Percentiles rank a stretch among this genome's conserved stretches.
Conservation (phyloP, 495 filamentous ascomycete genomes). For the Penicillium maclennaniae region DNA sequence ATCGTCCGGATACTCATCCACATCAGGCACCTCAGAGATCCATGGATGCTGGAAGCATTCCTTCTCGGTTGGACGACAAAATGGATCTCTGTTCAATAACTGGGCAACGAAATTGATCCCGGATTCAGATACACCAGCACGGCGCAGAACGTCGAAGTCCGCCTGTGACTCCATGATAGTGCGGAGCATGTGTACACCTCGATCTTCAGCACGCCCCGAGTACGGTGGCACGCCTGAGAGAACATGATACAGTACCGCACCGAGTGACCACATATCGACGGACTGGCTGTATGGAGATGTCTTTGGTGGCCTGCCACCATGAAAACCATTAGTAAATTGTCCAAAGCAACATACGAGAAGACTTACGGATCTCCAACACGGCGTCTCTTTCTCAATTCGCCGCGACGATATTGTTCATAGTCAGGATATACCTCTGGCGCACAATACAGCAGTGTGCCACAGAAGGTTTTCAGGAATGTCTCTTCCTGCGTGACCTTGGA, state of each 20-base stretch:
- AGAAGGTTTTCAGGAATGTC: conserved; percentile 93
- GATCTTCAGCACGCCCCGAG: conserved; percentile 56
- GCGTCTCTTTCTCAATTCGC: conserved; percentile 48
- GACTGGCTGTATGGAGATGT: conserved; percentile 73
- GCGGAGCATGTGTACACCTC: conserved; percentile 64
- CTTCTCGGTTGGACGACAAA: conserved; percentile 59
- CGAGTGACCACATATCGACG: conserved; percentile 93
- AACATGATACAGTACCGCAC: conserved; percentile 81
- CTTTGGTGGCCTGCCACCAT: conserved; percentile 32
- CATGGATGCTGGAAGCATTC: conserved; percentile 65
- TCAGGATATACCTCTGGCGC: conserved; percentile 94
- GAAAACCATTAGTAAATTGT: conserved; percentile 14
- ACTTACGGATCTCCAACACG: conserved; percentile 48
- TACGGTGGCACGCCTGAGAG: conserved; percentile 75
- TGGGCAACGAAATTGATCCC: conserved; percentile 67
- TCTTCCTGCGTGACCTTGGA: conserved; percentile 89
- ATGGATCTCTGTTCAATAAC: conserved; percentile 74
- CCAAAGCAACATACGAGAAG: background rate
- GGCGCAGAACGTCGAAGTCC: conserved; percentile 55
- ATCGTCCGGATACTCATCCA: conserved; percentile 45
- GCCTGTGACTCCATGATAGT: conserved; percentile 73
- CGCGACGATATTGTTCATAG: conserved; percentile 52
- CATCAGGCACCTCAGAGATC: conserved; percentile 48
- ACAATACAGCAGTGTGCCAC: conserved; percentile 91
- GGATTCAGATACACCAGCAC: conserved; percentile 53